Evolutionary conservation across 75 land plant genomes (phyloP), one percentile per base, ranked within the genome.

Genomic region (Pinus taeda): DNA sequence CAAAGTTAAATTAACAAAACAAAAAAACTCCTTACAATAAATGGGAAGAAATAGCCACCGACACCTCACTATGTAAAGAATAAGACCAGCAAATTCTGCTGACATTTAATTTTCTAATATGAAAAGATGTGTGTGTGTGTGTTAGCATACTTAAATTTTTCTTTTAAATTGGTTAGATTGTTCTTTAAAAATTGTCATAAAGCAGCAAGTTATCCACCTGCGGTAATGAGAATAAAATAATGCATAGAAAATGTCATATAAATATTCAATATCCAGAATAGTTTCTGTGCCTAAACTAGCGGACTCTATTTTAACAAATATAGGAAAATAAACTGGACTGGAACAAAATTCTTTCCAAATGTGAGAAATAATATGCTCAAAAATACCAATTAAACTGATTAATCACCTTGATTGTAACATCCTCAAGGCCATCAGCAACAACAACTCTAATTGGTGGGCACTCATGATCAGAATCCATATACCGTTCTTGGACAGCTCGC

Each of bases 381-480:
- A n/a, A 69, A 69, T 3, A 39, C 20, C 45, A 42, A 69, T 37
- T 42, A 45, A 69, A 20, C 3, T 15, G 7, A 49, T 57, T 53
- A 29, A 53, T 73, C 36, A 92, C 99, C 96, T 97, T 97, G 55
- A 97, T 93, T n/a, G 98, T 93, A 24, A 97, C 96, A 77, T 97
- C 99, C 81, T 97, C 99, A 45, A 90, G 60, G 57, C 99, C 99
- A 83, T 95, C 99, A 63, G 99, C 99, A 67, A 97, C 98, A 63
- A 97, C 88, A 45, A 95, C 89, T 76, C 96, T 83, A 76, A 97
- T 79, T 15, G 98, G 96, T 42, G 95, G 99, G 45, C 81, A 77
- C 33, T 87, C 90, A 69, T 88, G 85, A 75, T 93, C 90, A n/a
- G 93, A 89, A 85, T 97, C 86, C 83, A 83, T 85, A 65, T 62